phyloP scores from a whole-genome alignment of 2,329 filamentous ascomycete genomes.

The Pyrenophora seminiperda region DNA sequence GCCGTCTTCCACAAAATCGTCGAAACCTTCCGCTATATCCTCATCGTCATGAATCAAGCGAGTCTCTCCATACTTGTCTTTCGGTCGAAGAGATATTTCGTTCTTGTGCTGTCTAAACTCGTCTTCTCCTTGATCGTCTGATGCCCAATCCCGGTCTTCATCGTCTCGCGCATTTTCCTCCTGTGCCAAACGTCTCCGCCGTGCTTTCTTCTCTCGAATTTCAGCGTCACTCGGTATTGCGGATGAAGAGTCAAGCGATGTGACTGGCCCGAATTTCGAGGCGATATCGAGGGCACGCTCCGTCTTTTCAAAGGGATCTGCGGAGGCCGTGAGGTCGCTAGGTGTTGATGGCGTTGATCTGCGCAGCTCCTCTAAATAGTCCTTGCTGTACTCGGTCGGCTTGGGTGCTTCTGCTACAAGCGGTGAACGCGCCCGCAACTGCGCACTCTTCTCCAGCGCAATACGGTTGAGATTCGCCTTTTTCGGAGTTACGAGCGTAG shows the following conservation, averaged over 20 bases:
- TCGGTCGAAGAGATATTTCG: conserved; percentile 58
- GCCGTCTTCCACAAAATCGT: conserved; percentile 87
- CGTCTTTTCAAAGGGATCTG: conserved; percentile 45
- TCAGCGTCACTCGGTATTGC: conserved; percentile 80
- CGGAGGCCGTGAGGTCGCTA: conserved; percentile 58
- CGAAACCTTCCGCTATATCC: conserved; percentile 90
- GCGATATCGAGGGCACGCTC: conserved; percentile 54
- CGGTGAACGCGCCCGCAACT: conserved; percentile 60
- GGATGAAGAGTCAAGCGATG: conserved; percentile 40
- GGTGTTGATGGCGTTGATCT: conserved; percentile 85
- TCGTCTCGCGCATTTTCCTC: conserved; percentile 66
- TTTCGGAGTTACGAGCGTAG: conserved; percentile 65
- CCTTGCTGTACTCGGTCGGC: conserved; percentile 73
- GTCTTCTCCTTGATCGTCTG: conserved; percentile 47
- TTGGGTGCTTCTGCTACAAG: conserved; percentile 58
- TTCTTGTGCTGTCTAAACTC: conserved; percentile 47
- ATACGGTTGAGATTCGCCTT: conserved; percentile 66
- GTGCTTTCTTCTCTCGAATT: conserved; percentile 88
- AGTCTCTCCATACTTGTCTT: conserved; percentile 69
- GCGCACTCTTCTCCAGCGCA: conserved; percentile 69
- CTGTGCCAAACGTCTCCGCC: conserved; percentile 78
- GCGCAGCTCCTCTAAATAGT: conserved; percentile 83
- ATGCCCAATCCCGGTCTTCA: conserved; percentile 51
- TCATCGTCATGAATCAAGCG: conserved; percentile 85
- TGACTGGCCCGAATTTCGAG: conserved; percentile 63